phyloP scores from a whole-genome alignment of 495 filamentous ascomycete species.

The Penicillium flavigenum region DNA sequence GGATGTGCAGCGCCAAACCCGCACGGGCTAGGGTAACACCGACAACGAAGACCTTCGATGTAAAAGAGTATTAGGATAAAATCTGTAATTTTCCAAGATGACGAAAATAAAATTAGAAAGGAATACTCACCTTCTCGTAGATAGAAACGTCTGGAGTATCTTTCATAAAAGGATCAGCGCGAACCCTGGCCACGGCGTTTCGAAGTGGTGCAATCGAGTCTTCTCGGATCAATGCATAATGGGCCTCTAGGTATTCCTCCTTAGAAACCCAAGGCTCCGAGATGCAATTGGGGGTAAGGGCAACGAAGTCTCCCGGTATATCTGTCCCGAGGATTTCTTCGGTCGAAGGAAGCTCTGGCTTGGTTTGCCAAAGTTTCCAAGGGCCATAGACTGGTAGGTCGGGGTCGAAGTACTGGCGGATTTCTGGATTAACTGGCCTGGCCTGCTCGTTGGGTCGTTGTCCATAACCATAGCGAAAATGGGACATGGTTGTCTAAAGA shows the following conservation, averaged over 20 bases:
- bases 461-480: neutral
- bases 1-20: constrained; percentile 65
- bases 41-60: constrained; percentile 60
- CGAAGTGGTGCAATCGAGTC: constrained; percentile 61
- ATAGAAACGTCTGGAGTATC: constrained; percentile 60
- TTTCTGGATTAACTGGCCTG: constrained; percentile 26
- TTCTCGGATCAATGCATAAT: constrained; percentile 66
- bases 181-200: constrained; percentile 53
- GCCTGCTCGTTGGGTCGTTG: neutral
- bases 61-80: neutral
- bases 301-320: constrained; percentile 21
- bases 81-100: neutral
- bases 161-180: constrained; percentile 41
- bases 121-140: constrained; percentile 66
- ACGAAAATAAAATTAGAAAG: neutral
- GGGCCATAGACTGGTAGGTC: constrained; percentile 3
- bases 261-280: constrained; percentile 48
- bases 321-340: constrained; percentile 43
- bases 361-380: constrained; percentile 38
- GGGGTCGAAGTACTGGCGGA: constrained; percentile 38
- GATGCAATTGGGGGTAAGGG: constrained; percentile 40
- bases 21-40: constrained; percentile 59
- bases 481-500: neutral
- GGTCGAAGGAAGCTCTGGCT: constrained; percentile 46
- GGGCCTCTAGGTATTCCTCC: constrained; percentile 56